Percentiles rank a stretch among this genome's conserved stretches.
Evolutionary conservation across 2,329 filamentous ascomycete genomes (phyloP).

Genomic region (Cryphonectria nitschkei): DNA sequence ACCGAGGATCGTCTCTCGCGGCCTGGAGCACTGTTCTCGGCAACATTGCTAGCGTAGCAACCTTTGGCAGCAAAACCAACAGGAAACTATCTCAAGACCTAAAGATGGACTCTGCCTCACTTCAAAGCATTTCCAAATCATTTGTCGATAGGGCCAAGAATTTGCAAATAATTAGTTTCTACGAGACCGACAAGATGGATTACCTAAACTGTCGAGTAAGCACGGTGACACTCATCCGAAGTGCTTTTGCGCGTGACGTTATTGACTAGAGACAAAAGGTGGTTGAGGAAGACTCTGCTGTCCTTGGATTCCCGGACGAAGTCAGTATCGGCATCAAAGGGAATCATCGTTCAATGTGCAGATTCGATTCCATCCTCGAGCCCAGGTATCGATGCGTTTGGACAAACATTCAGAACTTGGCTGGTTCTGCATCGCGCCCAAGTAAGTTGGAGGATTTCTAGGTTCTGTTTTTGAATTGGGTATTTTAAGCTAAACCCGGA

Average conservation of each 20-base stretch:
- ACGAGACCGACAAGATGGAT: constrained; percentile 22
- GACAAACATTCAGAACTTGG: constrained; percentile 19
- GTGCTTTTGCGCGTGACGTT: neutral
- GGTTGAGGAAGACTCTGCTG: constrained; percentile 25
- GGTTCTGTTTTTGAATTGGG: neutral
- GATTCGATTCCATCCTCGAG: constrained; percentile 22
- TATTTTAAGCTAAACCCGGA: neutral
- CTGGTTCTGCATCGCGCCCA: constrained; percentile 16
- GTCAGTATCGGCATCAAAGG: constrained; percentile 19
- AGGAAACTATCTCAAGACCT: constrained; percentile 32
- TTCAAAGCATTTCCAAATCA: constrained; percentile 19
- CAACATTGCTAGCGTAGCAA: constrained; percentile 10
- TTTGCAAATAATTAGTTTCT: constrained; percentile 21
- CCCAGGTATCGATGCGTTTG: constrained; percentile 13
- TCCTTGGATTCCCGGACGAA: constrained; percentile 18
- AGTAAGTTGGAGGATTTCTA: neutral
- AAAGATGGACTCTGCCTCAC: constrained; percentile 27
- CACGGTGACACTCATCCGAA: neutral
- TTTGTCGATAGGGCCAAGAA: constrained; percentile 19
- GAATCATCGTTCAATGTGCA: constrained; percentile 27
- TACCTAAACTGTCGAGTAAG: constrained; percentile 10
- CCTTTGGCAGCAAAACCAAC: constrained; percentile 21
- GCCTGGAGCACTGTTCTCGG: constrained; percentile 18
- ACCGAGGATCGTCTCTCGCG: constrained; percentile 19
- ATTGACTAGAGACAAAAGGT: constrained; percentile 16